phyloP scores from a whole-genome alignment of 768 basidiomycete genomes.

The Cyclocybe aegerita region DNA sequence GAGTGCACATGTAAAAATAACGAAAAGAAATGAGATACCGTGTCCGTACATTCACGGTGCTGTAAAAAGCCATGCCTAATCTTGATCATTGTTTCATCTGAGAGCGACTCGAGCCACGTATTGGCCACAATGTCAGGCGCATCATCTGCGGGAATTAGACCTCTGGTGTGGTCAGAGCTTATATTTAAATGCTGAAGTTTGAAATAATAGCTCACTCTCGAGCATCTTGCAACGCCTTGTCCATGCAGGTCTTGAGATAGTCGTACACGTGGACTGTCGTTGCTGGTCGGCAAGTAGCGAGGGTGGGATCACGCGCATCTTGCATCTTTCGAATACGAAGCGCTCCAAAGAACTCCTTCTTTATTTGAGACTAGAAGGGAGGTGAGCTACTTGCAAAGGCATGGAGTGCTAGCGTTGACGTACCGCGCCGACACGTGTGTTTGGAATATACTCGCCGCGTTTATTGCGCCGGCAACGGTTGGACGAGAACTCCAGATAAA shows the following conservation, averaged over 20 bases:
- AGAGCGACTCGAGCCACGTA: constrained; percentile 16
- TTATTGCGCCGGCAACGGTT: constrained; percentile 13
- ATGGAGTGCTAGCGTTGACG: too few species aligned
- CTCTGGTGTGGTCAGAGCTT: constrained; percentile 7
- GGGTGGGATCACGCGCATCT: constrained; percentile 10
- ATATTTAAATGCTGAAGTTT: not conserved
- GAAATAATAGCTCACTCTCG: constrained; percentile 6
- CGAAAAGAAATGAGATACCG: too few species aligned
- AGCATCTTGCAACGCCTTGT: constrained; percentile 12
- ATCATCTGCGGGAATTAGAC: constrained; percentile 17
- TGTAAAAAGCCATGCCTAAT: constrained; percentile 16
- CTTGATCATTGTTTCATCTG: constrained; percentile 9
- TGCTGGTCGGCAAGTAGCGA: constrained; percentile 8
- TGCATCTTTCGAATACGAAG: constrained; percentile 17
- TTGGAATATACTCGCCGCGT: constrained; percentile 13
- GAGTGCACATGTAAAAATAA: not conserved
- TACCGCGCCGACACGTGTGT: constrained; percentile 18
- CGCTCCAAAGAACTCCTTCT: constrained; percentile 18
- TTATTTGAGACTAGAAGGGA: constrained; percentile 13
- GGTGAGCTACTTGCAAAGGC: not conserved
- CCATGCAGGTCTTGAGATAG: constrained; percentile 17
- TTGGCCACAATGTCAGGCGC: constrained; percentile 24
- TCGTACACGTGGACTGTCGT: constrained; percentile 18
- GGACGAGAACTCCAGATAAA: constrained; percentile 12
- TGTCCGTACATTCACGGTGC: constrained; percentile 13